Evolutionary conservation across 1,284 basidiomycete species (phyloP), one percentile per base, ranked within the genome.

Genomic region (Trichosporon faecale): DNA sequence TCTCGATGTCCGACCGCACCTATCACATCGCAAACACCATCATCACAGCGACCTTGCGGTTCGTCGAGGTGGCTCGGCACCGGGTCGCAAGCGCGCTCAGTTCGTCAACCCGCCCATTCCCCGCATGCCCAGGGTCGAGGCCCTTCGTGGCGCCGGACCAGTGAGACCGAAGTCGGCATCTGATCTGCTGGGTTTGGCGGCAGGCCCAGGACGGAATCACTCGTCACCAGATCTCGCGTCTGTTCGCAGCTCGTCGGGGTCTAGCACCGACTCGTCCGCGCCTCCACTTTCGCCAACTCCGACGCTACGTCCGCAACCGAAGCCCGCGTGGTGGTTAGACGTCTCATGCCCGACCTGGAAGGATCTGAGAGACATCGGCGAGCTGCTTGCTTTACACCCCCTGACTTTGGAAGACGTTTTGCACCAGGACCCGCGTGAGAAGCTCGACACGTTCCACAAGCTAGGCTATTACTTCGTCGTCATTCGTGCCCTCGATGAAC

Each of bases 391-490:
- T 66, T 87, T 98, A 1, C 95, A 98, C 82, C 95, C 95, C 0
- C 86, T 98, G 23, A 98, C 95, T 0, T 87, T 98, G 16, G 95
- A 98, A 82, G 95, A 98, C 84, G 94, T 98, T 40, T 84, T 98
- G n/a, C 93, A 95, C 74, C 91, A 93, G 83, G 95, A 98, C 74
- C 91, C 93, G 21, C 88, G 94, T 40, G 95, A 98, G 83, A 98
- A 98, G 83, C 85, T 97, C 16, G 95, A 98, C 78, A 85, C 90
- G 3, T 98, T 96, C 80, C 90, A 92, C 6, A 89, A 89, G 72
- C 87, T 98, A 8, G 95, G 95, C 0, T 98, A 98, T 83, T 95
- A 97, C 81, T 94, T 98, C 78, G 86, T 98, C 69, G 92, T 91
- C 9, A 92, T 98, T 73, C 89, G 93, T 65, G 91, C 94, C 1